These are phyloP conservation scores for Yarrowia sp. DNA, from an alignment of 805 yeast genomes.

Conservation along the genomic window DNA sequence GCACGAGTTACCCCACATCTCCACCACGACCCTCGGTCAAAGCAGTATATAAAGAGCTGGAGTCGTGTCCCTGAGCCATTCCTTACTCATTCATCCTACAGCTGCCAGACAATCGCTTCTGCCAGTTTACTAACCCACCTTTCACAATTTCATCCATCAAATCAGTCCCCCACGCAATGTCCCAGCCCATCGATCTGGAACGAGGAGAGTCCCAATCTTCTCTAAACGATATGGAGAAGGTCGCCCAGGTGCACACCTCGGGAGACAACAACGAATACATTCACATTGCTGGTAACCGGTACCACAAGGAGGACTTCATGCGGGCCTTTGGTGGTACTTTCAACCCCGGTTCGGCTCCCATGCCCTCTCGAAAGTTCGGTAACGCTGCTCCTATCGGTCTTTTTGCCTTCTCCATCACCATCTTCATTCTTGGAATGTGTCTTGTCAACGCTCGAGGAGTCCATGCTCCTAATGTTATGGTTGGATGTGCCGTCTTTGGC, in stretches of 20 bases:
- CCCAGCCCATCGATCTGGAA: constrained; percentile 26
- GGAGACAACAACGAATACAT: constrained; percentile 66
- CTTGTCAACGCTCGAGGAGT: constrained; percentile 67
- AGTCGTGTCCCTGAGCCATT: not conserved
- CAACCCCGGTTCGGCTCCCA: constrained; percentile 32
- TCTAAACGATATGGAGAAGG: constrained; percentile 28
- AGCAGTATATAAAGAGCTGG: not conserved
- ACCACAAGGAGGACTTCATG: constrained; percentile 62
- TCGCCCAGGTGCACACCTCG: constrained; percentile 48
- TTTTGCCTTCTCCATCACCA: constrained; percentile 64
- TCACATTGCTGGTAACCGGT: constrained; percentile 70
- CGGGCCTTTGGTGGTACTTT: constrained; percentile 57
- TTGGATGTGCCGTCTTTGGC: constrained; percentile 65
- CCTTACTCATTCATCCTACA: not conserved
- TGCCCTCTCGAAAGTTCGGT: constrained; percentile 59
- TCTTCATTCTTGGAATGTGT: constrained; percentile 61
- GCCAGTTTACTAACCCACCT: not conserved
- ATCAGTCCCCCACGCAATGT: constrained; percentile 2
- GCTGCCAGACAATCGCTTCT: not conserved
- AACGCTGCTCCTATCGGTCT: constrained; percentile 72
- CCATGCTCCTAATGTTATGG: constrained; percentile 59
- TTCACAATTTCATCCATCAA: not conserved
- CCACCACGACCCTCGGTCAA: not conserved
- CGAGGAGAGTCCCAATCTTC: constrained; percentile 32
- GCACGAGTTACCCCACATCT: constrained; percentile 28